Percentiles rank a stretch among this genome's conserved stretches.
Conservation (phyloP, 2,329 filamentous ascomycete species). For the Allantophomopsis lycopodina region DNA sequence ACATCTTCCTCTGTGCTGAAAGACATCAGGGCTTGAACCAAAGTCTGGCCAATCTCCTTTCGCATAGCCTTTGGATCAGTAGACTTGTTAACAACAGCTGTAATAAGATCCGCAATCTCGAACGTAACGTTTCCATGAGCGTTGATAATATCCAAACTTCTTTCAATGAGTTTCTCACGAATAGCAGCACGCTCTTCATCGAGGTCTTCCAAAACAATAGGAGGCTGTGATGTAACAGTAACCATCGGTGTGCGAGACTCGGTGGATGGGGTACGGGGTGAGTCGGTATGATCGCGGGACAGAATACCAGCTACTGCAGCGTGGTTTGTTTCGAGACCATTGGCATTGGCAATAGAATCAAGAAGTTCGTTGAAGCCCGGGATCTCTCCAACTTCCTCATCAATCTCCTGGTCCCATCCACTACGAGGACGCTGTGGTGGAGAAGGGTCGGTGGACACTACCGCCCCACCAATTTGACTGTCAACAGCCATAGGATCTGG, state of each 20-base stretch:
- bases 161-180: conserved; percentile 68
- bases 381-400: too few species aligned
- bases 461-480: too few species aligned
- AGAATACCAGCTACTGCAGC: neutral
- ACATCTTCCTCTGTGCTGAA: conserved; percentile 46
- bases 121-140: conserved; percentile 81
- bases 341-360: too few species aligned
- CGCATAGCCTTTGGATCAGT: conserved; percentile 40
- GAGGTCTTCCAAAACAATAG: conserved; percentile 61
- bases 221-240: conserved; percentile 3
- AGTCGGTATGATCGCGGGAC: neutral
- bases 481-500: too few species aligned
- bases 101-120: conserved; percentile 79
- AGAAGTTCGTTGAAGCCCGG: too few species aligned
- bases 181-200: conserved; percentile 63
- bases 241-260: neutral
- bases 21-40: conserved; percentile 73
- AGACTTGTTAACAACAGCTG: conserved; percentile 50
- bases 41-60: conserved; percentile 66
- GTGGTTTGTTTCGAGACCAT: too few species aligned
- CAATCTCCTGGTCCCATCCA: too few species aligned
- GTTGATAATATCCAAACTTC: conserved; percentile 80
- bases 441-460: too few species aligned
- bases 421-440: too few species aligned
- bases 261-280: too few species aligned